Evolutionary conservation across 495 filamentous ascomycete species (phyloP).

Genomic region (Neurospora sp.): DNA sequence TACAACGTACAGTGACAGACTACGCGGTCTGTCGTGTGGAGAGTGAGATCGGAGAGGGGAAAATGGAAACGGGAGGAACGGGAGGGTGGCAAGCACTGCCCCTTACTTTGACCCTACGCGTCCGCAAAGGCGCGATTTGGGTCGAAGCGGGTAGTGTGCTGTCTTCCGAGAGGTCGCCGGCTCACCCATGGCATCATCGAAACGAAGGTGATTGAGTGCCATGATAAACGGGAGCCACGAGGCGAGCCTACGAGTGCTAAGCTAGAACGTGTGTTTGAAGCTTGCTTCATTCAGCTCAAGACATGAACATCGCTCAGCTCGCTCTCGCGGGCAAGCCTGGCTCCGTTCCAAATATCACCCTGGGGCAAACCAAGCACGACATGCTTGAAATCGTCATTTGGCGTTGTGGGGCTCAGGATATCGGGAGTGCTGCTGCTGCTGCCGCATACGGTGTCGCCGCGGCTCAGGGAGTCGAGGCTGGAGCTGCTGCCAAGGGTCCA

Average conservation of each 20-base stretch:
- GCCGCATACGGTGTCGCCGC: slow-evolving; percentile 24
- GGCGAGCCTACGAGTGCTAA: neutral
- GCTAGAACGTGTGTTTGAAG: neutral
- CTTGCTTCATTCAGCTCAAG: slow-evolving; percentile 10
- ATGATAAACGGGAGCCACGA: neutral
- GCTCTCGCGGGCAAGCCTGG: slow-evolving; percentile 13
- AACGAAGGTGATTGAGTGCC: neutral
- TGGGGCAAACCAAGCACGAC: slow-evolving; percentile 14
- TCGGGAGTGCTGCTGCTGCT: slow-evolving; percentile 28
- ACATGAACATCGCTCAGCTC: slow-evolving; percentile 23
- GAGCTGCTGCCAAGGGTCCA: slow-evolving; percentile 37
- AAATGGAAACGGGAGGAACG: neutral
- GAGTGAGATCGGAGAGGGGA: neutral
- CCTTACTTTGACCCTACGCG: neutral
- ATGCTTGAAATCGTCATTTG: slow-evolving; percentile 17
- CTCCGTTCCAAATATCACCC: slow-evolving; percentile 23
- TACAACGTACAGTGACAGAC: neutral
- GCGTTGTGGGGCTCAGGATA: slow-evolving; percentile 31
- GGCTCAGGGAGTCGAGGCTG: slow-evolving; percentile 26
- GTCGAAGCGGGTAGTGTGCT: neutral
- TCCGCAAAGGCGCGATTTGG: neutral
- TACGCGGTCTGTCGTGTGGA: neutral
- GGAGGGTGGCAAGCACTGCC: neutral
- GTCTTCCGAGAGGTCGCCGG: neutral
- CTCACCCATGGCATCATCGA: neutral